Evolutionary conservation across 352 stramenopile species (phyloP).

Genomic region (Phytophthora foliorum): DNA sequence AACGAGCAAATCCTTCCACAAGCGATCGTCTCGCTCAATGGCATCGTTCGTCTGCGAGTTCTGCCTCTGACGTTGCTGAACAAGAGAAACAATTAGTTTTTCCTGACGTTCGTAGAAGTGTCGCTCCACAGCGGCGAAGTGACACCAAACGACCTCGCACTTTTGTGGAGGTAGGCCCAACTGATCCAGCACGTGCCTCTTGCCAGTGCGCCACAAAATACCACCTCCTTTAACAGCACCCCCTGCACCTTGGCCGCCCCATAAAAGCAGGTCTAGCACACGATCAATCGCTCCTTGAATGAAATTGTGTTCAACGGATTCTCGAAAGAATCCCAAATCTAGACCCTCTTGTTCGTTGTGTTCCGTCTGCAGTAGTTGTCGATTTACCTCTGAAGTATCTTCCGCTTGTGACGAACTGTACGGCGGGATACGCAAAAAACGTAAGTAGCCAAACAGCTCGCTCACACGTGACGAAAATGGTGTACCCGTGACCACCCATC

Average conservation of each 20-base stretch:
- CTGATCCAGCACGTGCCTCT: constrained; percentile 77
- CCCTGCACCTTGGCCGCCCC: constrained; percentile 31
- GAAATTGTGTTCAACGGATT: constrained; percentile 49
- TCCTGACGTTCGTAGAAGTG: constrained; percentile 85
- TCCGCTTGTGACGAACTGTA: constrained; percentile 29
- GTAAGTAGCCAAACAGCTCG: constrained; percentile 89
- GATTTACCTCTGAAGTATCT: neutral
- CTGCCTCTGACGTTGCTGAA: constrained; percentile 46
- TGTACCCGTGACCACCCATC: constrained; percentile 93
- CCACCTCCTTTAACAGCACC: constrained; percentile 35
- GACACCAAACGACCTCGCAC: constrained; percentile 68
- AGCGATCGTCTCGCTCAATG: constrained; percentile 45
- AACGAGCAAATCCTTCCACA: constrained; percentile 81
- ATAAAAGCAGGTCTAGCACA: constrained; percentile 62
- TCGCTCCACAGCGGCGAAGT: constrained; percentile 78
- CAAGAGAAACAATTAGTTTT: constrained; percentile 48
- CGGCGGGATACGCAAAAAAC: constrained; percentile 68
- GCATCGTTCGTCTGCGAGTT: constrained; percentile 30
- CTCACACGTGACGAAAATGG: constrained; percentile 85
- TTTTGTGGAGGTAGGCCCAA: constrained; percentile 68
- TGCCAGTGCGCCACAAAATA: constrained; percentile 84
- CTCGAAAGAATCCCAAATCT: constrained; percentile 47
- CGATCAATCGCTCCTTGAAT: constrained; percentile 48
- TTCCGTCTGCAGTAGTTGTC: constrained; percentile 14
- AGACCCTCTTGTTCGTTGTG: constrained; percentile 34